Conservation (phyloP, 768 basidiomycete species). For the Psilocybe tampanensis region DNA sequence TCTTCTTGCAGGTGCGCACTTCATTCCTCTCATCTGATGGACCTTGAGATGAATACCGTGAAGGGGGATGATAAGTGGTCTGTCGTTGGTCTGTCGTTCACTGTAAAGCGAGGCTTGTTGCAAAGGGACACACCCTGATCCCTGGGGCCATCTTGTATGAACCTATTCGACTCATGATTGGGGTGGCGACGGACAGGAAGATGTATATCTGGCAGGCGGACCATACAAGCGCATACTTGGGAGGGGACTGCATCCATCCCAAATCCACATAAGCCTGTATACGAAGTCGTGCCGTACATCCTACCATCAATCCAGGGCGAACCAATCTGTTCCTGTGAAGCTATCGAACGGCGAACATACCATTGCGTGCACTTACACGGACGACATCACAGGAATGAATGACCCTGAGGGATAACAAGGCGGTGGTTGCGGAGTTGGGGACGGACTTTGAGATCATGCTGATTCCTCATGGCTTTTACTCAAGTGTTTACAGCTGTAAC, state of each 20-base stretch:
- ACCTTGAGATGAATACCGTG: no score
- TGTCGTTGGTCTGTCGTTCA: neutral
- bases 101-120: slow-evolving; percentile 8
- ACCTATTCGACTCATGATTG: neutral
- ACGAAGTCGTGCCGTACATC: slow-evolving; percentile 5
- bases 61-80: neutral
- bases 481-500: no score
- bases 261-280: neutral
- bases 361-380: no score
- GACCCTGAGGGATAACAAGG: no score
- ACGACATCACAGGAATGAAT: no score
- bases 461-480: no score
- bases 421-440: no score
- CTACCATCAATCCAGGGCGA: neutral
- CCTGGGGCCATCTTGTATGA: slow-evolving; percentile 5
- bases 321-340: no score
- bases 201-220: slow-evolving; percentile 6
- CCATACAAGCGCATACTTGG: neutral
- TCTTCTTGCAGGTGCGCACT: no score
- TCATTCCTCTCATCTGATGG: no score
- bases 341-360: no score
- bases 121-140: slow-evolving; percentile 8
- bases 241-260: neutral
- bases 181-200: neutral
- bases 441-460: neutral